A percentile compares a stretch with the other conserved stretches of the same genome.
These are phyloP conservation scores for Agaricus sinodeliciosus DNA, from an alignment of 768 basidiomycete genomes.

Conservation along the genomic window DNA sequence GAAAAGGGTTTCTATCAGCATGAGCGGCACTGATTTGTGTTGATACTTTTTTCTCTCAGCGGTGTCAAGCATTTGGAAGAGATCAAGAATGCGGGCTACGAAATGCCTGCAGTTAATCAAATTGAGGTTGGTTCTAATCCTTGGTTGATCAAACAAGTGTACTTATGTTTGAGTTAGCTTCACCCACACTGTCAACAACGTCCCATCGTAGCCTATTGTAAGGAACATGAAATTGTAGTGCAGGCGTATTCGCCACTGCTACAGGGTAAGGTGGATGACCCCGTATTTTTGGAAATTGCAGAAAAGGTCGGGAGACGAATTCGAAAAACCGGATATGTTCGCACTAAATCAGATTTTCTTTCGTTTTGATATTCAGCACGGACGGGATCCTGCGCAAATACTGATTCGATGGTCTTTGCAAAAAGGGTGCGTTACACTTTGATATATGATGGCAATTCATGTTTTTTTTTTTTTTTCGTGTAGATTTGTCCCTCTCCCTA, in stretches of 20 bases:
- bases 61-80: slow-evolving; percentile 70
- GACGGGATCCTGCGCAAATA: slow-evolving; percentile 66
- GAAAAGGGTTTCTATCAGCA: slow-evolving; percentile 16
- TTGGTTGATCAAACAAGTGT: background rate
- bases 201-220: slow-evolving; percentile 72
- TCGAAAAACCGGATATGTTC: background rate
- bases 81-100: slow-evolving; percentile 54
- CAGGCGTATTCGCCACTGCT: slow-evolving; percentile 78
- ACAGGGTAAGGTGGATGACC: slow-evolving; percentile 50
- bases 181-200: slow-evolving; percentile 82
- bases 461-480: background rate
- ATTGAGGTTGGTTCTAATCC: slow-evolving; percentile 47
- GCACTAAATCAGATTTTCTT: background rate
- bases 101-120: slow-evolving; percentile 72
- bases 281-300: slow-evolving; percentile 46
- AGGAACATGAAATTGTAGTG: slow-evolving; percentile 49
- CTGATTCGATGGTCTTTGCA: slow-evolving; percentile 90
- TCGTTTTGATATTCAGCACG: slow-evolving; percentile 31
- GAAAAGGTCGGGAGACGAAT: slow-evolving; percentile 40
- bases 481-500: slow-evolving; percentile 71
- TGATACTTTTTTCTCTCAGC: slow-evolving; percentile 26
- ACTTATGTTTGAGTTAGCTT: slow-evolving; percentile 33
- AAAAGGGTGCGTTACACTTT: slow-evolving; percentile 45
- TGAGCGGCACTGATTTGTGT: background rate
- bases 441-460: background rate